Base-by-base conservation (phyloP, 768 basidiomycete genomes). In the Porphyrellus cyaneotinctus region DNA sequence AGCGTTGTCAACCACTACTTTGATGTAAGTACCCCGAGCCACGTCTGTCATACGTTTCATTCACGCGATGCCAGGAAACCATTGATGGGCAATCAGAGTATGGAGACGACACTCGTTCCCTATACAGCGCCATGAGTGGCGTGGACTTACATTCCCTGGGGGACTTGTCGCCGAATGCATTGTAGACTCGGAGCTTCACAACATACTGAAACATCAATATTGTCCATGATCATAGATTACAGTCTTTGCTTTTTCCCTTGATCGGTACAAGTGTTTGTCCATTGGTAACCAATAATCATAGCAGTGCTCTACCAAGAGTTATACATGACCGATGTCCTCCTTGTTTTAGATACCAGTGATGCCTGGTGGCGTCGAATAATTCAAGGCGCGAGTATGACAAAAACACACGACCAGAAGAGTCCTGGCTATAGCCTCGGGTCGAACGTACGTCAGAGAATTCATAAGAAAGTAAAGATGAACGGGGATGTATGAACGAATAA, bases 1-100 rank as follows among this genome's bases (percentile, higher is more conserved):
- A 87, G 87, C 59, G 76, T 93, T 43, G 87, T 91, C 18, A 76
- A 85, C 59, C 93, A 95, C 66, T 99, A 95, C 75, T 98, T 99
- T 70, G 93, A 95, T 71, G 95, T 91, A 52, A 57, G 86, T 75
- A 9, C 38, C 26, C 18, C 26, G 12, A 42, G 7, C 12, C 23
- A 5, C 14, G 17, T 46, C 11, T 43, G 23, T 47, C 26, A 9
- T 20, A 17, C 7, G 17, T 3, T 6, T 30, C 28, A 41, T 32
- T 62, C 35, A 63, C 32, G 5, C 12, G 12, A 54, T 23, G 39
- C 10, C 56, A 91, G 88, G 88, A 91, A 72, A 83, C 81, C 8
- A 81, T 90, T 39, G 87, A 88, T 59, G 75, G 78, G 8, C 78
- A 75, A 10, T 91, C 88, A 1, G 89, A 87, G 62, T 80, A 78